phyloP scores from a whole-genome alignment of 2,329 filamentous ascomycete species.

The Neofusicoccum ribis region DNA sequence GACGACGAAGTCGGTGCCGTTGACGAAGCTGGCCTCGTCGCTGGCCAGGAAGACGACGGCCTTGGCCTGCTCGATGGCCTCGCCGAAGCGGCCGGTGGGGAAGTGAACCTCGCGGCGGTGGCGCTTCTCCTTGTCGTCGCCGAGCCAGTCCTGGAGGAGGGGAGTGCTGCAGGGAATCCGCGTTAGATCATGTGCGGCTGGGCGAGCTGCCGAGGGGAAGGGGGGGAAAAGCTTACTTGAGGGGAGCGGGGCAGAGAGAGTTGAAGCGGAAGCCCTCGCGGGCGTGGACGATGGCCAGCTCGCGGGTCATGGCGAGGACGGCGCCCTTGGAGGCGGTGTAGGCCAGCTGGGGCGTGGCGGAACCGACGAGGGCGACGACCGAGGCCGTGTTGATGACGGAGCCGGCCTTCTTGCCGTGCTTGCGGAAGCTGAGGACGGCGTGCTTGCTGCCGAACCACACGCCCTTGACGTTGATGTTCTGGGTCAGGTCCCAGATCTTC shows the following conservation, averaged over 20 bases:
- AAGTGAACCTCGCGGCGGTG: slow-evolving; percentile 85
- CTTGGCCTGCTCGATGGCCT: slow-evolving; percentile 91
- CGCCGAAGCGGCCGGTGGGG: slow-evolving; percentile 82
- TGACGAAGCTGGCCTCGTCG: slow-evolving; percentile 87
- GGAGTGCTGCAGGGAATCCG: slow-evolving; percentile 60
- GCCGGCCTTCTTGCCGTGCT: slow-evolving; percentile 73
- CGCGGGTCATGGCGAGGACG: slow-evolving; percentile 84
- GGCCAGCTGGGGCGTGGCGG: slow-evolving; percentile 83
- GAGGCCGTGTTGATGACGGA: slow-evolving; percentile 92
- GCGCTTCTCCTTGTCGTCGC: slow-evolving; percentile 80
- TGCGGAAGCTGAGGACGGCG: slow-evolving; percentile 77
- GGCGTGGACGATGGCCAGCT: slow-evolving; percentile 89
- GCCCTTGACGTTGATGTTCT: slow-evolving; percentile 94
- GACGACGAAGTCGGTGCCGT: slow-evolving; percentile 88
- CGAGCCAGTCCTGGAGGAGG: slow-evolving; percentile 89
- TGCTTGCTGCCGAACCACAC: slow-evolving; percentile 98
- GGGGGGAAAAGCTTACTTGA: slow-evolving; percentile 61
- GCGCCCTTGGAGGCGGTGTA: slow-evolving; percentile 95
- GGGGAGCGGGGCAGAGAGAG: slow-evolving; percentile 81
- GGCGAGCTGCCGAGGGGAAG: neutral
- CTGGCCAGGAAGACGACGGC: slow-evolving; percentile 85
- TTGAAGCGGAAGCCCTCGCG: slow-evolving; percentile 90
- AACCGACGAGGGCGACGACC: slow-evolving; percentile 82
- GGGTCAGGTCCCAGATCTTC: slow-evolving; percentile 90
- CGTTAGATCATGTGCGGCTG: neutral